A percentile compares a stretch with the other conserved stretches of the same genome.
Evolutionary conservation across 345 rosid species (phyloP).

Genomic region (Moricandia arvensis): DNA sequence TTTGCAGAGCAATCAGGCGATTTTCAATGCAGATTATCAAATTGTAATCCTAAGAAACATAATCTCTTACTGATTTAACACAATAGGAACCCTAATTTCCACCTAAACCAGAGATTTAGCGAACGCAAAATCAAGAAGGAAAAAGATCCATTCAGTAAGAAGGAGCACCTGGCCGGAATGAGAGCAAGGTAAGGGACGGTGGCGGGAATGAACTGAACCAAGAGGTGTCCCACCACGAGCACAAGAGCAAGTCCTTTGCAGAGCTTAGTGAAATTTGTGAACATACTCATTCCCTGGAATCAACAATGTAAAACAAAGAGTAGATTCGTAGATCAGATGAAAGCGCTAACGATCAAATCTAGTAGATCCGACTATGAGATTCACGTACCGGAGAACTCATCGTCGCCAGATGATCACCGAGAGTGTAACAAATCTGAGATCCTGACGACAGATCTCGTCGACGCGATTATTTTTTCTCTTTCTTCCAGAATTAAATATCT

Average conservation of each 20-base stretch:
- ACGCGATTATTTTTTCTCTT: conserved; percentile 7
- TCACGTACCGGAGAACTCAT: conserved; percentile 51
- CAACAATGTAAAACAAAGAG: background rate
- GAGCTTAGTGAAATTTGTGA: conserved; percentile 76
- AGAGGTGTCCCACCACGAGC: conserved; percentile 68
- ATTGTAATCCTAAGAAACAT: background rate
- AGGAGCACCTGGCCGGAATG: conserved; percentile 78
- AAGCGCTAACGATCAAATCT: background rate
- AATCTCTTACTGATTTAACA: background rate
- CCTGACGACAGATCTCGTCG: conserved; percentile 29
- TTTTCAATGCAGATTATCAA: background rate
- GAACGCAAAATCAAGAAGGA: background rate
- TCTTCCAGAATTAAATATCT: background rate
- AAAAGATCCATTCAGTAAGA: background rate
- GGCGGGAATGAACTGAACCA: conserved; percentile 77
- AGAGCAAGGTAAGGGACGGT: conserved; percentile 72
- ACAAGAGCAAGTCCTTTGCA: conserved; percentile 89
- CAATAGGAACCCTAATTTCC: background rate
- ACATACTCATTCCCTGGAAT: conserved; percentile 57
- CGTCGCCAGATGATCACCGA: conserved; percentile 24
- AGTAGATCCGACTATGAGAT: conserved; percentile 19
- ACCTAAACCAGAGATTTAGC: too few relatives aligned
- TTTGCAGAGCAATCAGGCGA: too few relatives aligned
- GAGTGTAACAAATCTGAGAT: conserved; percentile 31
- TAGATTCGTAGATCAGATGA: conserved; percentile 7